Conservation (phyloP, 306 rosid genomes). For the Casuarina cunninghamiana region DNA sequence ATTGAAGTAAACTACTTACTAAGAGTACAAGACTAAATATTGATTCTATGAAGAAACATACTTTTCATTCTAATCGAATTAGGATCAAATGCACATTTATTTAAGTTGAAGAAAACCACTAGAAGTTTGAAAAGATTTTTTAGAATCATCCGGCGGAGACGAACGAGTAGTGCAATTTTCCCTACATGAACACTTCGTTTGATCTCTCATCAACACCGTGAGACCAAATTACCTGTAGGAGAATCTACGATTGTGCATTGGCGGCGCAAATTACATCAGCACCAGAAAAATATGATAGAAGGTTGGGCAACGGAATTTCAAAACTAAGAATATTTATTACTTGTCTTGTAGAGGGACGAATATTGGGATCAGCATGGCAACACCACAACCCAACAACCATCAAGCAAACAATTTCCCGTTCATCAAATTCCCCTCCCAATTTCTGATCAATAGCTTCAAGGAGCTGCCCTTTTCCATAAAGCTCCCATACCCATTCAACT, state of each 20-base stretch:
- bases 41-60: no score
- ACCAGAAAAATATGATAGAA: slow-evolving; percentile 53
- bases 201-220: slow-evolving; percentile 35
- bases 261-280: background rate
- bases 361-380: slow-evolving; percentile 61
- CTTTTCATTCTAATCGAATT: no score
- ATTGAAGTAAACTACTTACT: no score
- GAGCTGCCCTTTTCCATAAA: no score
- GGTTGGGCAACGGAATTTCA: slow-evolving; percentile 51
- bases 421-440: slow-evolving; percentile 38
- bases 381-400: slow-evolving; percentile 72
- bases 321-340: slow-evolving; percentile 57
- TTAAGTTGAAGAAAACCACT: background rate
- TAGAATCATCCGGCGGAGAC: slow-evolving; percentile 48
- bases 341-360: slow-evolving; percentile 65
- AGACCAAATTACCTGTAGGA: slow-evolving; percentile 40
- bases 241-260: slow-evolving; percentile 31
- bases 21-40: background rate
- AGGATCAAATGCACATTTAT: no score
- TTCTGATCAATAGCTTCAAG: no score
- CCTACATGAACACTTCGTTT: slow-evolving; percentile 32
- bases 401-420: slow-evolving; percentile 44
- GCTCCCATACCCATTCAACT: no score
- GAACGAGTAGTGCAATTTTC: slow-evolving; percentile 43
- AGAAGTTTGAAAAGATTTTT: slow-evolving; percentile 39